Percentiles rank a stretch among this genome's conserved stretches.
Conservation (phyloP, 2,329 filamentous ascomycete genomes). For the Colletotrichum musicola region DNA sequence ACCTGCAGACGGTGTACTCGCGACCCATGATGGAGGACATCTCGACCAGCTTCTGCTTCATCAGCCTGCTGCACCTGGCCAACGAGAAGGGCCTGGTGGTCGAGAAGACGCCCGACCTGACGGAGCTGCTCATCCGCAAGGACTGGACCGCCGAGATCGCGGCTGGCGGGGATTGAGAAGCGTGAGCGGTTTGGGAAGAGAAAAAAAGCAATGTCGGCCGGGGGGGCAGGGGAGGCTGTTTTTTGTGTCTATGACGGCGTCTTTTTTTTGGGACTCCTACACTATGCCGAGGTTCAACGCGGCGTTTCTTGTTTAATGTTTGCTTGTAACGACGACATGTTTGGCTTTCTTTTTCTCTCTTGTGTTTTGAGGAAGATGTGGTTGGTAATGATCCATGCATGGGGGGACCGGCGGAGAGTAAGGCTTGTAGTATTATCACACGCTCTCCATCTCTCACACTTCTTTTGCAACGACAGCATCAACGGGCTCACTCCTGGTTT, state of each 20-base stretch:
- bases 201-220: background rate
- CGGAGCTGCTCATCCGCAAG: conserved; percentile 71
- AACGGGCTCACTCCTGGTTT: too few species aligned
- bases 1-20: conserved; percentile 86
- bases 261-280: background rate
- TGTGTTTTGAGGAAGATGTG: background rate
- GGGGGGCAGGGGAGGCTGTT: too few species aligned
- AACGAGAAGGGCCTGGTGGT: conserved; percentile 93
- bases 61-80: conserved; percentile 89
- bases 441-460: too few species aligned
- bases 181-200: background rate
- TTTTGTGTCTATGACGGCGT: too few species aligned
- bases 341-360: background rate
- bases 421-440: too few species aligned
- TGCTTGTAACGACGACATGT: conserved; percentile 31
- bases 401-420: conserved; percentile 10
- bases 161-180: conserved; percentile 52
- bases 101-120: conserved; percentile 70
- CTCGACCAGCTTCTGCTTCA: conserved; percentile 93
- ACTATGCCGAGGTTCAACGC: background rate
- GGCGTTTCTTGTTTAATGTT: background rate
- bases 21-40: conserved; percentile 92
- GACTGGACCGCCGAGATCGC: conserved; percentile 72
- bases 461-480: too few species aligned
- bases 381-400: conserved; percentile 17